These are phyloP conservation scores for Cymbopogon citratus DNA, from an alignment of 176 grass and related monocot species.

Conservation along the genomic window DNA sequence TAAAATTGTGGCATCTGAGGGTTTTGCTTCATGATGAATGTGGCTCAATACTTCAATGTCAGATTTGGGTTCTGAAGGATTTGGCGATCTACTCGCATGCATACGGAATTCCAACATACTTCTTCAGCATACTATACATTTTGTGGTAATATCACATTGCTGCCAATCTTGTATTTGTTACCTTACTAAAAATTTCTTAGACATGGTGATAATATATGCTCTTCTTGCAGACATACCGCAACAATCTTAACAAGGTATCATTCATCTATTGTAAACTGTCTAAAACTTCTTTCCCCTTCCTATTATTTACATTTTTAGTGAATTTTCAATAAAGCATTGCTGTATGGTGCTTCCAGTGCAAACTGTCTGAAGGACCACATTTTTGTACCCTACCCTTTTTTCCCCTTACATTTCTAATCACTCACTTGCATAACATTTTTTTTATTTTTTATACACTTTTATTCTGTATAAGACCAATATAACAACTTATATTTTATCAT, in stretches of 20 bases:
- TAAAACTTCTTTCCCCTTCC: not conserved
- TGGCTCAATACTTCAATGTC: slow-evolving; percentile 28
- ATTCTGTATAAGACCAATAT: slow-evolving; percentile 15
- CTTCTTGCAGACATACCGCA: slow-evolving; percentile 89
- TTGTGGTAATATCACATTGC: slow-evolving; percentile 67
- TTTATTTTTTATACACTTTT: slow-evolving; percentile 4
- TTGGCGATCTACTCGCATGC: slow-evolving; percentile 92
- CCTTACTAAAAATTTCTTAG: slow-evolving; percentile 13
- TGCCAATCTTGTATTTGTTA: slow-evolving; percentile 21
- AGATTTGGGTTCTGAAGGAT: slow-evolving; percentile 99
- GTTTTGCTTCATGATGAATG: slow-evolving; percentile 28
- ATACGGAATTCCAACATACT: slow-evolving; percentile 71
- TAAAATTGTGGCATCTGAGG: not conserved
- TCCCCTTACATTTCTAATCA: not conserved
- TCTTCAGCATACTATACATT: slow-evolving; percentile 97
- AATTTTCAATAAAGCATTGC: not conserved
- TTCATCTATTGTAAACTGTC: not conserved
- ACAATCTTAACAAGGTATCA: slow-evolving; percentile 99
- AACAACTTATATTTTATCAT: slow-evolving; percentile 19
- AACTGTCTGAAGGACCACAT: not conserved
- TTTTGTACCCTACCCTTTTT: not conserved
- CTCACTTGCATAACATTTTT: not conserved
- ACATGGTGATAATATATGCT: slow-evolving; percentile 36
- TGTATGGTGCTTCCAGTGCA: slow-evolving; percentile 25
- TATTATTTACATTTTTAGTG: slow-evolving; percentile 18